phyloP scores from a whole-genome alignment of 148 eudicot species.

The Spergularia marina region DNA sequence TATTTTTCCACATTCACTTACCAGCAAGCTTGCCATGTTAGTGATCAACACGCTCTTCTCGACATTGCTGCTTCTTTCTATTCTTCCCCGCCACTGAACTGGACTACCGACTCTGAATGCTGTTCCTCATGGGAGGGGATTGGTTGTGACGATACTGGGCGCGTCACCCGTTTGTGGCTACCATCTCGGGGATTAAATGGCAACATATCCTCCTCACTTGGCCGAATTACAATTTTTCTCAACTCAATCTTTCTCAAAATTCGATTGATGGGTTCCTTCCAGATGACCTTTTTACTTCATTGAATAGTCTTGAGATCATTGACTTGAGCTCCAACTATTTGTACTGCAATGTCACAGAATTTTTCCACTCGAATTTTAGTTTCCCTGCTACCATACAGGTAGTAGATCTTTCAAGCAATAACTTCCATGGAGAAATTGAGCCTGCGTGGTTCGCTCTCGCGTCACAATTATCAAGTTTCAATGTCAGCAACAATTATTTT shows the following conservation, averaged over 20 bases:
- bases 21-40: slow-evolving; percentile 43
- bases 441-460: slow-evolving; percentile 37
- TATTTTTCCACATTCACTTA: slow-evolving; percentile 23
- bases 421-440: slow-evolving; percentile 50
- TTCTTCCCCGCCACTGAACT: slow-evolving; percentile 36
- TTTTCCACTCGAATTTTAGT: not conserved
- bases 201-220: slow-evolving; percentile 35
- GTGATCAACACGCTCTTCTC: slow-evolving; percentile 46
- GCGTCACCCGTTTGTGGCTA: slow-evolving; percentile 43
- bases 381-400: slow-evolving; percentile 15
- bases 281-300: slow-evolving; percentile 40
- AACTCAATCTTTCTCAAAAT: slow-evolving; percentile 63
- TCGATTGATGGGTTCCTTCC: slow-evolving; percentile 52
- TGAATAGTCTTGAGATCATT: slow-evolving; percentile 42
- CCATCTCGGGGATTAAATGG: slow-evolving; percentile 52
- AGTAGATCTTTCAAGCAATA: slow-evolving; percentile 61
- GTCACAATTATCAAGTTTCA: slow-evolving; percentile 36
- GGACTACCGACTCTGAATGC: slow-evolving; percentile 52
- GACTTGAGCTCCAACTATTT: slow-evolving; percentile 23
- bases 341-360: not conserved
- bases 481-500: slow-evolving; percentile 50
- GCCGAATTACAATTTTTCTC: slow-evolving; percentile 42
- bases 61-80: slow-evolving; percentile 33
- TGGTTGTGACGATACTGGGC: slow-evolving; percentile 38
- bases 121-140: slow-evolving; percentile 71